Percentiles rank a stretch among this genome's conserved stretches.
Evolutionary conservation across 73 alveolate genomes (phyloP).

Genomic region (Diophrys appendiculata): DNA sequence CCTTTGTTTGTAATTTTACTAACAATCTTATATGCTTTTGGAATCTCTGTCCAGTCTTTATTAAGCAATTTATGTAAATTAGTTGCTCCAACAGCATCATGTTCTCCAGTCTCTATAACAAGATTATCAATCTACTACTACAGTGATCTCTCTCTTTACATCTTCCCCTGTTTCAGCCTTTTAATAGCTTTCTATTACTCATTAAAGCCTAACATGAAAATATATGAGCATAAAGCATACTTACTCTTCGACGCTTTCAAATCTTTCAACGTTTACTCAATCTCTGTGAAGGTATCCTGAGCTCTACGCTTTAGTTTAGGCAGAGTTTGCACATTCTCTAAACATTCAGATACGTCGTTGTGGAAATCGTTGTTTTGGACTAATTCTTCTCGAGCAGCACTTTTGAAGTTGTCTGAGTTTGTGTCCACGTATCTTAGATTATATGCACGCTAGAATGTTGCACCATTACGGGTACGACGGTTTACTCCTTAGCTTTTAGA

Average conservation of each 20-base stretch:
- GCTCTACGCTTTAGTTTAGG: conserved; percentile 8
- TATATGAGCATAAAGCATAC: no score
- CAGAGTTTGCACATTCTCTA: conserved; percentile 10
- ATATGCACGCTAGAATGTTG: not conserved
- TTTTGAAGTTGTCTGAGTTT: not conserved
- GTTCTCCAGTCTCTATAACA: conserved; percentile 22
- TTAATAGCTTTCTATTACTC: conserved; percentile 18
- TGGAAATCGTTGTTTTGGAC: conserved; percentile 13
- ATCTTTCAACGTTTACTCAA: not conserved
- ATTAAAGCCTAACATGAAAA: no score
- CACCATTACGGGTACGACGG: no score
- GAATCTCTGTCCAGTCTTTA: conserved; percentile 22
- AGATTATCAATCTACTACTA: no score
- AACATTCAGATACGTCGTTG: conserved; percentile 12
- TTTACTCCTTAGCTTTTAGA: no score
- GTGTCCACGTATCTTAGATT: not conserved
- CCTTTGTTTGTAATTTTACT: conserved; percentile 6
- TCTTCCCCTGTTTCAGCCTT: conserved; percentile 17
- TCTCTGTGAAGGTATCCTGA: not conserved
- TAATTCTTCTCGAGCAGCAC: not conserved
- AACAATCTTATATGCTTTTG: conserved; percentile 9
- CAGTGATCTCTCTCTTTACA: no score
- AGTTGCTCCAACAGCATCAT: conserved; percentile 24
- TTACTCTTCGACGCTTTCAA: conserved; percentile 5
- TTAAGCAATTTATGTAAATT: conserved; percentile 21